Conservation (phyloP, 106 monocot species). For the Cymbidium sinense region DNA sequence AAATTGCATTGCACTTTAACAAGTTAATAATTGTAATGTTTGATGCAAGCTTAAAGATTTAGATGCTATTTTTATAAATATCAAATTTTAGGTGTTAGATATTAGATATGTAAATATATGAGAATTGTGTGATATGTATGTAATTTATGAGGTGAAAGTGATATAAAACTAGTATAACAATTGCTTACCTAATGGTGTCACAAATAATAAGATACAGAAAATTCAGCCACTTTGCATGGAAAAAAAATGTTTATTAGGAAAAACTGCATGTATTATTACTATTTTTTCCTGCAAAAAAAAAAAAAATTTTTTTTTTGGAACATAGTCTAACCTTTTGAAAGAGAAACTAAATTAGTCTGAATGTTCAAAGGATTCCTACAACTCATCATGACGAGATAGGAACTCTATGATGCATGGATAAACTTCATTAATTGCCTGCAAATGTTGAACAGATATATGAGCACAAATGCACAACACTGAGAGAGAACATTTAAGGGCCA, state of each 20-base stretch:
- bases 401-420: constrained; percentile 74
- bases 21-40: too few species aligned
- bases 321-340: background rate
- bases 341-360: background rate
- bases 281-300: background rate
- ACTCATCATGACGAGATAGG: constrained; percentile 37
- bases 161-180: too few species aligned
- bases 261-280: too few species aligned
- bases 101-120: too few species aligned
- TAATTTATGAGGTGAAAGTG: too few species aligned
- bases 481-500: background rate
- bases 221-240: background rate
- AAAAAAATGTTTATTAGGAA: too few species aligned
- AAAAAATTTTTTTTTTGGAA: too few species aligned
- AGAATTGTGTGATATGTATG: background rate
- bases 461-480: background rate
- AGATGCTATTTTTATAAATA: background rate
- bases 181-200: background rate
- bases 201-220: background rate
- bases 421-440: constrained; percentile 60
- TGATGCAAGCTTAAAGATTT: background rate
- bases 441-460: background rate
- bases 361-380: background rate
- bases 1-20: too few species aligned
- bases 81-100: too few species aligned